Evolutionary conservation across 2,329 filamentous ascomycete genomes (phyloP), one percentile per base, ranked within the genome.

Genomic region (Hymenoscyphus occultus): DNA sequence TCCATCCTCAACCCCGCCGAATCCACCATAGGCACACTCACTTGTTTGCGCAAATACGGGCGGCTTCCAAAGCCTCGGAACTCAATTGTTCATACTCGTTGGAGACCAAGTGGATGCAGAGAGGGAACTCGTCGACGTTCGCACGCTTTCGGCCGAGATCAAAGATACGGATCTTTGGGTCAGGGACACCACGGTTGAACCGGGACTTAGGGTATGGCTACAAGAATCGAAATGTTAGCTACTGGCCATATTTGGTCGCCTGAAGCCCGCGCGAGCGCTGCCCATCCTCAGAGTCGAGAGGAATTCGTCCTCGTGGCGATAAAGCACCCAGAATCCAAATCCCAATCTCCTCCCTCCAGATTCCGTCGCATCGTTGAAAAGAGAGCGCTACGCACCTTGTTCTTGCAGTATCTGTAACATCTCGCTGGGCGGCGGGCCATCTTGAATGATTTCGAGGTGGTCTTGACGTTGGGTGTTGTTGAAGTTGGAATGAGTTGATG

Each of bases 371-470:
- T 19, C 42, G 39, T n/a, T 56, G 54, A 13, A 39, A 56, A 59
- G 28, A 22, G 22, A 60, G 42, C 63, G 59, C 54, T 62, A 82
- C 90, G 84, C 81, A 96, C 93, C 93, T 97, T 97, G 90, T 98
- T 99, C 92, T 99, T 99, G 93, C 95, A 99, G 91, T 99, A 99
- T 80, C 95, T 90, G 89, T 97, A 99, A 87, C 95, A 99, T 87
- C 95, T 91, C 80, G 95, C 95, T 80, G 95, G 95, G 91, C 95
- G 93, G 84, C 95, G 93, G 80, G 95, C 95, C 95, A 99, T 99
- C 86, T 90, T 93, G 90, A 89, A 87, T 83, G 85, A 84, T 83
- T 86, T 83, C 78, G 71, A 76, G 76, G 74, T 77, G 74, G 73
- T 79, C 77, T 77, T 22, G 76, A 75, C 79, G 80, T 79, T 80